phyloP scores from a whole-genome alignment of 345 rosid species.

The Lagerstroemia speciosa region DNA sequence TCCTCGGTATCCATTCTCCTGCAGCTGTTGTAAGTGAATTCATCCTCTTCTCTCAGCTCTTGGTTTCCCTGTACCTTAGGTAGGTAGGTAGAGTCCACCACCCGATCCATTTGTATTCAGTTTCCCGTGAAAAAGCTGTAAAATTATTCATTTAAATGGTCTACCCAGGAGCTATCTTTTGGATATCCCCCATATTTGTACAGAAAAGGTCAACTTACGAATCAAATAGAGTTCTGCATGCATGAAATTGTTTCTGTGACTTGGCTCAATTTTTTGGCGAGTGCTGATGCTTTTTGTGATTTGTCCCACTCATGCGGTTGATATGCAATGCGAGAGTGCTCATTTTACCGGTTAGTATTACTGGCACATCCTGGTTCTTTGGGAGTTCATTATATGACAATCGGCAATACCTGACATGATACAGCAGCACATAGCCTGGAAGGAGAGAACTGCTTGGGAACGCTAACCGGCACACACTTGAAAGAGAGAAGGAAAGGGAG shows the following conservation, averaged over 20 bases:
- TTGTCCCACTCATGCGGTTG: too few relatives aligned
- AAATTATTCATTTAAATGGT: slow-evolving; percentile 43
- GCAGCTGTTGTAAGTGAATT: slow-evolving; percentile 79
- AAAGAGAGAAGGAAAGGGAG: background rate
- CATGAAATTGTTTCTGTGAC: background rate
- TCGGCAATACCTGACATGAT: too few relatives aligned
- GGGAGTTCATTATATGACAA: too few relatives aligned
- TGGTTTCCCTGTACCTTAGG: slow-evolving; percentile 72
- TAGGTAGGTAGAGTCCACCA: slow-evolving; percentile 27
- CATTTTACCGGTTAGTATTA: background rate
- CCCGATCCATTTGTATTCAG: slow-evolving; percentile 1
- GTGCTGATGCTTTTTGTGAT: background rate
- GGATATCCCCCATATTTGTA: slow-evolving; percentile 5
- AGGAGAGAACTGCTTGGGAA: too few relatives aligned
- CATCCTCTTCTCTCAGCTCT: slow-evolving; percentile 70
- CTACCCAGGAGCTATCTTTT: background rate
- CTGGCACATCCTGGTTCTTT: too few relatives aligned
- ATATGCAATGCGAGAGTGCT: background rate
- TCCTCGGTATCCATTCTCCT: slow-evolving; percentile 78
- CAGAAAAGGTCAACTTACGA: background rate
- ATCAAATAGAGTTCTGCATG: background rate
- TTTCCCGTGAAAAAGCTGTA: slow-evolving; percentile 22
- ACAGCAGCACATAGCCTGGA: too few relatives aligned
- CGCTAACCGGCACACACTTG: too few relatives aligned
- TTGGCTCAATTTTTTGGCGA: background rate